These are phyloP conservation scores for Raphanus sativus DNA, from an alignment of 345 rosid genomes.

Conservation along the genomic window DNA sequence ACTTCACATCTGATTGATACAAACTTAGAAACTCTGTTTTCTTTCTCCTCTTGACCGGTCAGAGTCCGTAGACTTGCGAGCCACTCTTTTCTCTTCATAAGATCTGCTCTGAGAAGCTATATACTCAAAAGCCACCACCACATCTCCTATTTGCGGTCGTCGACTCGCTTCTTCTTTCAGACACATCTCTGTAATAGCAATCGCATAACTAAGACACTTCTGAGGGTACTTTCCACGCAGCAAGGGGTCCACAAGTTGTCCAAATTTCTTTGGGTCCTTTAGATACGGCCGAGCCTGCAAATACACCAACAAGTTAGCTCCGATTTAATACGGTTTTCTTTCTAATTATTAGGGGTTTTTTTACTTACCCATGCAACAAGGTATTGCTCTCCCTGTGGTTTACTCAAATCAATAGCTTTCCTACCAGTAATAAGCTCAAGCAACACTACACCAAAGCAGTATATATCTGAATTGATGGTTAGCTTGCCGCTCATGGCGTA, in stretches of 20 bases:
- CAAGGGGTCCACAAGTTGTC: conserved; percentile 68
- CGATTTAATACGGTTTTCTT: background rate
- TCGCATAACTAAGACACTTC: conserved; percentile 73
- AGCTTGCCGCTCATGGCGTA: conserved; percentile 92
- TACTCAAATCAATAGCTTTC: conserved; percentile 64
- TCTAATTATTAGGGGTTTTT: background rate
- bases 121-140: conserved; percentile 78
- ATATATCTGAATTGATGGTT: conserved; percentile 86
- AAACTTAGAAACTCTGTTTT: conserved; percentile 25
- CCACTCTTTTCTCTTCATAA: conserved; percentile 21
- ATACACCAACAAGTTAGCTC: background rate
- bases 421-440: conserved; percentile 87
- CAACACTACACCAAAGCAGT: conserved; percentile 86
- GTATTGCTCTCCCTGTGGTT: conserved; percentile 67
- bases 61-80: conserved; percentile 29
- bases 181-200: conserved; percentile 87
- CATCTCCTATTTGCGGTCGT: conserved; percentile 79
- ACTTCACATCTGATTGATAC: conserved; percentile 4
- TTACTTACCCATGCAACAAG: conserved; percentile 76
- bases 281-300: conserved; percentile 66
- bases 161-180: conserved; percentile 75
- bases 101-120: conserved; percentile 48
- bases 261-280: conserved; percentile 67
- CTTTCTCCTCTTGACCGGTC: background rate
- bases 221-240: conserved; percentile 65